Conservation (phyloP, 1,284 basidiomycete genomes). For the Tylopilus sp. region DNA sequence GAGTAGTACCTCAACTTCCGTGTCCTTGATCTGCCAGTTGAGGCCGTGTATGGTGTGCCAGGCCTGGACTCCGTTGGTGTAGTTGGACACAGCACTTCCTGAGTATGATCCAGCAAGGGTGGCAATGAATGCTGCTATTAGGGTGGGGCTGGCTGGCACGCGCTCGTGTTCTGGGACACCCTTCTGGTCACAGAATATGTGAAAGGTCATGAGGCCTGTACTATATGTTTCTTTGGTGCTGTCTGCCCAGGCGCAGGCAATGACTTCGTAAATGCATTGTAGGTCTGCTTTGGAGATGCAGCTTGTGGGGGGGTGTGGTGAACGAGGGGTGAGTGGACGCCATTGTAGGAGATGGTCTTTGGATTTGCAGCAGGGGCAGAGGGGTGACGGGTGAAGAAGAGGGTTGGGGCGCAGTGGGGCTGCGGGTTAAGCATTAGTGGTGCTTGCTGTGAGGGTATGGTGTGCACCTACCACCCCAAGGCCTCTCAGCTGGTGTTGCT, state of each 20-base stretch:
- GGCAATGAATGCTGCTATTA: neutral
- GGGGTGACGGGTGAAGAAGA: neutral
- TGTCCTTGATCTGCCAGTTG: accelerated
- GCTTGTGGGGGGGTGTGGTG: too few relatives aligned
- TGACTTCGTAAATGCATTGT: neutral
- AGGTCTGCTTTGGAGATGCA: neutral
- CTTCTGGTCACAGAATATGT: neutral
- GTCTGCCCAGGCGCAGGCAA: neutral
- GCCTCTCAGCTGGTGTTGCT: too few relatives aligned
- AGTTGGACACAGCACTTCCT: neutral
- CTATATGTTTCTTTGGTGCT: neutral
- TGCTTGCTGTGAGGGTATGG: too few relatives aligned
- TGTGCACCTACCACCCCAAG: too few relatives aligned
- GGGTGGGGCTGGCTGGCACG: too few relatives aligned
- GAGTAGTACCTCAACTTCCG: neutral
- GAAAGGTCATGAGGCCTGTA: neutral
- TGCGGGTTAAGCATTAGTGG: too few relatives aligned
- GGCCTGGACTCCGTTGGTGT: neutral
- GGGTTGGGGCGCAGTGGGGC: too few relatives aligned
- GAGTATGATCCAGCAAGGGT: neutral
- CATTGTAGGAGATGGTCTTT: neutral
- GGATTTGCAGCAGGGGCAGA: neutral
- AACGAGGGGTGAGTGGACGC: neutral
- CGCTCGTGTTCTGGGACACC: neutral
- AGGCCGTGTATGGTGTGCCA: too few relatives aligned